A percentile compares a stretch with the other conserved stretches of the same genome.
These are phyloP conservation scores for Prosopis cineraria DNA, from an alignment of 306 rosid species.

Conservation along the genomic window DNA sequence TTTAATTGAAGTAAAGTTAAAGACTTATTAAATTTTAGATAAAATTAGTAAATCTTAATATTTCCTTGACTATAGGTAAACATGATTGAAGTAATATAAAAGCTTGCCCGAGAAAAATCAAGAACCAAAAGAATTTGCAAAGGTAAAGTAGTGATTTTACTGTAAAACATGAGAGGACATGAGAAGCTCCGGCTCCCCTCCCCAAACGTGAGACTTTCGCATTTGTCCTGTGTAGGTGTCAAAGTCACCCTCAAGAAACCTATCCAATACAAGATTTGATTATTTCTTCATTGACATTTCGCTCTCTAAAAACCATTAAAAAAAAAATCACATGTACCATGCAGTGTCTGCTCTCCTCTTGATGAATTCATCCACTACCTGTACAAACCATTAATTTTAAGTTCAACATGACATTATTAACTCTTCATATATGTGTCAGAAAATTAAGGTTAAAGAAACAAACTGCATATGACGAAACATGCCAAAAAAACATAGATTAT, in stretches of 20 bases:
- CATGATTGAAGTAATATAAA: no score
- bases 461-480: background rate
- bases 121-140: background rate
- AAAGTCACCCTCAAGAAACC: slow-evolving; percentile 92
- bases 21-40: no score
- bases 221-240: slow-evolving; percentile 65
- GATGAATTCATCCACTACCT: slow-evolving; percentile 86
- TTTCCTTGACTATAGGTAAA: no score
- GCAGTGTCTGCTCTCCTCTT: slow-evolving; percentile 68
- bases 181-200: slow-evolving; percentile 93
- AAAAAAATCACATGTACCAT: slow-evolving; percentile 43
- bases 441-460: background rate
- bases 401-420: background rate
- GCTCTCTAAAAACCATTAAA: no score
- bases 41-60: no score
- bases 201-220: slow-evolving; percentile 76
- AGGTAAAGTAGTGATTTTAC: slow-evolving; percentile 50
- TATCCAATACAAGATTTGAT: slow-evolving; percentile 7
- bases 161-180: slow-evolving; percentile 77
- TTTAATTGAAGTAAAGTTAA: no score
- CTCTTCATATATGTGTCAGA: background rate
- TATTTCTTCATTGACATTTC: background rate
- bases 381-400: slow-evolving; percentile 29
- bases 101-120: no score
- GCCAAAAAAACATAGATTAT: background rate